These are phyloP conservation scores for Rubus idaeus DNA, from an alignment of 306 rosid species.

Conservation along the genomic window DNA sequence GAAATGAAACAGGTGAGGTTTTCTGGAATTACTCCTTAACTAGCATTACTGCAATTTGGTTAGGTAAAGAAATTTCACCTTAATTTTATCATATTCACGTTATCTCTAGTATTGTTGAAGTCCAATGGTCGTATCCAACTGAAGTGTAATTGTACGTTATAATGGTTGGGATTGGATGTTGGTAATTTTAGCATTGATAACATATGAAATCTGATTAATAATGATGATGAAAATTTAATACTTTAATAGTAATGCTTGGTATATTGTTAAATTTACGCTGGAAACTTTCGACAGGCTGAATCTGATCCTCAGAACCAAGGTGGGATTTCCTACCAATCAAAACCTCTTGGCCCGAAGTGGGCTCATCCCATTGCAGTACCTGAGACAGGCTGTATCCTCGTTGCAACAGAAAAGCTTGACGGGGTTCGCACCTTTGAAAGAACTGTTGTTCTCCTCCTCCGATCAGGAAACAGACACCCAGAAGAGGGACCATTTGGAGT, in stretches of 20 bases:
- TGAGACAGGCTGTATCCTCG: conserved; percentile 94
- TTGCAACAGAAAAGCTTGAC: conserved; percentile 93
- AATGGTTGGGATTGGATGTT: neutral
- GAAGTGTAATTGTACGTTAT: neutral
- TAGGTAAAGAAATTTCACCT: neutral
- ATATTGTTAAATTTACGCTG: conserved; percentile 4
- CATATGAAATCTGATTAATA: conserved; percentile 18
- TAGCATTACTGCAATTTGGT: neutral
- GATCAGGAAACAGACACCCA: conserved; percentile 86
- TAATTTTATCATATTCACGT: neutral
- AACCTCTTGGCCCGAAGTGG: conserved; percentile 71
- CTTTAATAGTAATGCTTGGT: conserved; percentile 13
- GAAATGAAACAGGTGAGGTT: neutral
- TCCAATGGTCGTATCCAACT: neutral
- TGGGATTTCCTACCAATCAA: conserved; percentile 44
- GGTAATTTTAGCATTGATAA: conserved; percentile 3
- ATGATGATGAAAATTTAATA: conserved; percentile 4
- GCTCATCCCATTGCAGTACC: conserved; percentile 94
- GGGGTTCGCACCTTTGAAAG: conserved; percentile 91
- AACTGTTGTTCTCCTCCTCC: conserved; percentile 86
- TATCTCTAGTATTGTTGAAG: neutral
- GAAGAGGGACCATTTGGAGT: conserved; percentile 95
- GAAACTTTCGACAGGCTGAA: conserved; percentile 59
- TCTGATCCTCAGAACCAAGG: conserved; percentile 45
- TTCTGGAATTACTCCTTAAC: neutral